Evolutionary conservation across 148 eudicot species (phyloP).

Genomic region (Vaccinium macrocarpon): DNA sequence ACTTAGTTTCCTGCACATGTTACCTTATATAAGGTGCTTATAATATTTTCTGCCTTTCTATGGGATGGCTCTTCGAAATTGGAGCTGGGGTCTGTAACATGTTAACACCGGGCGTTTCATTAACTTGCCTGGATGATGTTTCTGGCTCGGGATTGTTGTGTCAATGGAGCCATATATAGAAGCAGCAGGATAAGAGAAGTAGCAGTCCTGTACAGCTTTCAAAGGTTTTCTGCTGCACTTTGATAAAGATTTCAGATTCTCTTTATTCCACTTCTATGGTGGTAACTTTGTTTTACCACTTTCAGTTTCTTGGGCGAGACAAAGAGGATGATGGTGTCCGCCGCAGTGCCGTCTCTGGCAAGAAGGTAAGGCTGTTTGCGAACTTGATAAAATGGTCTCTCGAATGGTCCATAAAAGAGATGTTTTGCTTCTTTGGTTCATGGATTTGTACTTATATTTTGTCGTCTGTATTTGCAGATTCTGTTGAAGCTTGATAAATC

Average conservation of each 20-base stretch:
- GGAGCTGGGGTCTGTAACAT: constrained; percentile 91
- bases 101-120: constrained; percentile 52
- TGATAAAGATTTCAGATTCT: neutral
- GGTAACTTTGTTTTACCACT: neutral
- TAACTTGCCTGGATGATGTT: constrained; percentile 66
- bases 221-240: constrained; percentile 42
- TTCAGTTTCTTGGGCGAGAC: constrained; percentile 76
- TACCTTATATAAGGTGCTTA: constrained; percentile 30
- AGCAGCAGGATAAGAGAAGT: constrained; percentile 55
- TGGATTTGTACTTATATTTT: neutral
- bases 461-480: constrained; percentile 43
- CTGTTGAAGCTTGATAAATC: constrained; percentile 87
- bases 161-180: constrained; percentile 82
- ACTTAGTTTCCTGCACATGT: neutral
- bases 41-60: constrained; percentile 62
- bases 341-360: constrained; percentile 91
- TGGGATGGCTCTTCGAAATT: constrained; percentile 76
- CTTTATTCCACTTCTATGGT: neutral
- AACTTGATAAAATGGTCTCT: neutral
- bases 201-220: constrained; percentile 91
- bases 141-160: constrained; percentile 60
- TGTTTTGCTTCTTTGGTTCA: neutral
- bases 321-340: constrained; percentile 74
- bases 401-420: neutral
- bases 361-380: constrained; percentile 52